Conservation (phyloP, 2,329 filamentous ascomycete species). For the Aspergillus brunneoviolaceus region DNA sequence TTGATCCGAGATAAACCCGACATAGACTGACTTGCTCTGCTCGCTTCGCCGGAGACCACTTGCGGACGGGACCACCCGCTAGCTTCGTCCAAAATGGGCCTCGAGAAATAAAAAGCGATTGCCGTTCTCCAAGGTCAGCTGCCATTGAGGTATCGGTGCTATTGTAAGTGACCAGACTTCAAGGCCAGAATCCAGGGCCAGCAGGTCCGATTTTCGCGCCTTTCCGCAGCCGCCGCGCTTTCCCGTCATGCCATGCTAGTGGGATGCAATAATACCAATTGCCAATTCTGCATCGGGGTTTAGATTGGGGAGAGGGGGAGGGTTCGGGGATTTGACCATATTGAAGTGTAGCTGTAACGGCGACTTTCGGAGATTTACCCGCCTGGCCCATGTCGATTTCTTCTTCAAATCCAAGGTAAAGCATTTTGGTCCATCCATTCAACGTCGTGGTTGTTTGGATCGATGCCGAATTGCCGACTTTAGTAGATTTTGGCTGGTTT, state of each 20-base stretch:
- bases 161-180: too few species aligned
- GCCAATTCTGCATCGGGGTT: neutral
- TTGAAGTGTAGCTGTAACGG: too few species aligned
- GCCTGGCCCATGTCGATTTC: too few species aligned
- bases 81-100: neutral
- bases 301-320: too few species aligned
- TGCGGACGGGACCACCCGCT: neutral
- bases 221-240: neutral
- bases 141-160: neutral
- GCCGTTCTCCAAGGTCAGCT: neutral
- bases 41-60: neutral
- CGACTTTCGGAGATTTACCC: too few species aligned
- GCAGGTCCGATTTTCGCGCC: neutral
- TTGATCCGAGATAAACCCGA: neutral
- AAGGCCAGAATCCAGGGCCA: neutral
- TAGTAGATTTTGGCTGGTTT: neutral
- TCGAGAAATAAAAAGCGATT: neutral
- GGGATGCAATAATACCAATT: neutral
- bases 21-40: neutral
- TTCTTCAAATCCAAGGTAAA: too few species aligned
- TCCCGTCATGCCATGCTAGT: neutral
- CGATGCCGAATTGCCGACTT: neutral
- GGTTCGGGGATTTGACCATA: neutral
- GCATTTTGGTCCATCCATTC: too few species aligned
- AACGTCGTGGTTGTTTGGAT: too few species aligned